These are phyloP conservation scores for Linum lewisii DNA, from an alignment of 345 rosid species.

Conservation along the genomic window DNA sequence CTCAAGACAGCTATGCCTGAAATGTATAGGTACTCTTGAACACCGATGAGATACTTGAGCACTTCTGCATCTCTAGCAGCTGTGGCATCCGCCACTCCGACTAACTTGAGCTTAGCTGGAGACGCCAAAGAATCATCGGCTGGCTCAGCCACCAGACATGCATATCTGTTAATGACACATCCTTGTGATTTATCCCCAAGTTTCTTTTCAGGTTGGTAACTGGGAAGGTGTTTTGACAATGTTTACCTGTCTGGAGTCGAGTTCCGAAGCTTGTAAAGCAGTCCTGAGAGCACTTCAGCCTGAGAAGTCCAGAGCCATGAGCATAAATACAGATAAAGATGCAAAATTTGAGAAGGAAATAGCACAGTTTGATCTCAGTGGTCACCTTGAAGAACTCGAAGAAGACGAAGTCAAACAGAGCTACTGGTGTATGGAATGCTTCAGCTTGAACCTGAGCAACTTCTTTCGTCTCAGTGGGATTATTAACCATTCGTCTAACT, in stretches of 20 bases:
- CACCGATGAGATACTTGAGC: slow-evolving; percentile 40
- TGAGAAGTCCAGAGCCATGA: slow-evolving; percentile 11
- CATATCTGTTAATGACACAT: slow-evolving; percentile 37
- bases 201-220: not conserved
- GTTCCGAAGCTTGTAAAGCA: slow-evolving; percentile 66
- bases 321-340: not conserved
- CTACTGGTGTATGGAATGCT: slow-evolving; percentile 63
- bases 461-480: slow-evolving; percentile 39
- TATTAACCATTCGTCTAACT: slow-evolving; percentile 45
- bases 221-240: not conserved
- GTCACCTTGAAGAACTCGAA: slow-evolving; percentile 65
- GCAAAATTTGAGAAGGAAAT: not conserved
- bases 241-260: slow-evolving; percentile 64
- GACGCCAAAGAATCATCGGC: slow-evolving; percentile 17
- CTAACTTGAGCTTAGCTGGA: slow-evolving; percentile 31
- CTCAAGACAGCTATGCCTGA: slow-evolving; percentile 75
- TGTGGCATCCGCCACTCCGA: slow-evolving; percentile 75
- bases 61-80: slow-evolving; percentile 45
- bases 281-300: slow-evolving; percentile 84
- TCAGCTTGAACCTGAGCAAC: slow-evolving; percentile 68
- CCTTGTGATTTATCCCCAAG: not conserved
- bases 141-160: slow-evolving; percentile 72
- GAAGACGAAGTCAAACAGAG: slow-evolving; percentile 59
- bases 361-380: not conserved
- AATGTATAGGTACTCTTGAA: slow-evolving; percentile 65